Base-by-base conservation (phyloP, 2,329 filamentous ascomycete species). In the Xylaria sp. region DNA sequence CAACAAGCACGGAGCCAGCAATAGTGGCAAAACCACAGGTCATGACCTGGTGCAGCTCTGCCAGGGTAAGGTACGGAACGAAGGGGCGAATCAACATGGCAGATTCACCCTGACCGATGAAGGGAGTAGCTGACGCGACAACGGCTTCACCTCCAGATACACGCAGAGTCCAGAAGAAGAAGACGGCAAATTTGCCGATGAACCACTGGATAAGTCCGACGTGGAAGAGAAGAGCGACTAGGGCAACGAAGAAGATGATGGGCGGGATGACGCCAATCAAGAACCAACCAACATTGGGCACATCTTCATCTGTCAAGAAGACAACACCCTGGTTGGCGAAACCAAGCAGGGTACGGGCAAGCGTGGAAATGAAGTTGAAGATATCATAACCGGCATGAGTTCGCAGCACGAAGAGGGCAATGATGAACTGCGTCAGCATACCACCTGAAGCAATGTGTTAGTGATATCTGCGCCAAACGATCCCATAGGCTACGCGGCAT, bases 121-220 rank as follows among this genome's bases (percentile, higher is more conserved):
- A 97, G 8, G 94, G 94, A 0, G 93, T 96, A 9, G 94, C 93
- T 35, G 94, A 91, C 35, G 94, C 94, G 61, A 97, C 94, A 52
- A 97, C 91, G n/a, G 94, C 92, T 78, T 97, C 94, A 47, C 92
- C 92, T 64, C 94, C 94, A 4, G 92, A 96, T 5, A 97, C 92
- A 54, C 87, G 85, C 78, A 97, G 89, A 46, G 83, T 85, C 90
- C 92, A 96, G 85, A 94, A 96, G 84, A 97, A 96, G 78, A 97
- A 93, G 54, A 86, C 84, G 63, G 94, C 92, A 71, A 95, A 92
- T 78, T 97, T 97, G 69, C 83, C 82, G 73, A 97, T 87, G 78
- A 94, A 92, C 93, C 94, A 97, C 78, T 96, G 93, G 56, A 97
- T 80, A 66, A 93, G 82, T 2, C 90, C 91, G 70, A 88, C 83